Evolutionary conservation across 345 rosid genomes (phyloP).

Genomic region (Hypericum perforatum): DNA sequence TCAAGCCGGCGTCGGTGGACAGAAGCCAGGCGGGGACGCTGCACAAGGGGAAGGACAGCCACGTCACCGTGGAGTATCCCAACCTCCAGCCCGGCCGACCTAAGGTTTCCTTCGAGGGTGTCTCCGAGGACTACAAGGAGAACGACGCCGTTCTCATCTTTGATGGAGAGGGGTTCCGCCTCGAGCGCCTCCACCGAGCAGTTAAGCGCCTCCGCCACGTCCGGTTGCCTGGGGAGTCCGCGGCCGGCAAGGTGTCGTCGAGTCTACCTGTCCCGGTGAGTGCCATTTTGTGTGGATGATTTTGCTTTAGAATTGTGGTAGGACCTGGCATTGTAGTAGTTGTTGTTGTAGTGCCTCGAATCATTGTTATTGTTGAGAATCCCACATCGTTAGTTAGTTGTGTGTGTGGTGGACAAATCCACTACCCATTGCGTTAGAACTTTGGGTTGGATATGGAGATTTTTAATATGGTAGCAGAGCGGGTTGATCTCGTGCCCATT

Average conservation of each 20-base stretch:
- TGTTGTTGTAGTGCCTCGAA: too few species aligned
- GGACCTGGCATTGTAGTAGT: too few species aligned
- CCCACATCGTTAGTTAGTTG: too few species aligned
- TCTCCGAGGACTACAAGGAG: constrained; percentile 21
- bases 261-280: too few species aligned
- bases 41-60: constrained; percentile 13
- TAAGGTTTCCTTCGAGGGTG: constrained; percentile 16
- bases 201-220: constrained; percentile 21
- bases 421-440: too few species aligned
- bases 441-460: too few species aligned
- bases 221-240: constrained; percentile 18
- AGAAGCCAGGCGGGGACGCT: constrained; percentile 17
- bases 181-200: constrained; percentile 20
- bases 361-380: too few species aligned
- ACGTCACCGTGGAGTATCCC: constrained; percentile 19
- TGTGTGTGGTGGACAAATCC: too few species aligned
- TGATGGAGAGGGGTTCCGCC: constrained; percentile 15
- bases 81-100: constrained; percentile 18
- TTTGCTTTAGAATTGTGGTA: too few species aligned
- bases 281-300: too few species aligned
- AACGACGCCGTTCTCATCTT: constrained; percentile 20
- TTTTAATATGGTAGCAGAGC: too few species aligned
- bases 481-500: too few species aligned
- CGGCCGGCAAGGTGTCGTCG: not conserved
- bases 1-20: constrained; percentile 22